Evolutionary conservation across 176 grass and related monocot species (phyloP).

Genomic region (Aegilops speltoides): DNA sequence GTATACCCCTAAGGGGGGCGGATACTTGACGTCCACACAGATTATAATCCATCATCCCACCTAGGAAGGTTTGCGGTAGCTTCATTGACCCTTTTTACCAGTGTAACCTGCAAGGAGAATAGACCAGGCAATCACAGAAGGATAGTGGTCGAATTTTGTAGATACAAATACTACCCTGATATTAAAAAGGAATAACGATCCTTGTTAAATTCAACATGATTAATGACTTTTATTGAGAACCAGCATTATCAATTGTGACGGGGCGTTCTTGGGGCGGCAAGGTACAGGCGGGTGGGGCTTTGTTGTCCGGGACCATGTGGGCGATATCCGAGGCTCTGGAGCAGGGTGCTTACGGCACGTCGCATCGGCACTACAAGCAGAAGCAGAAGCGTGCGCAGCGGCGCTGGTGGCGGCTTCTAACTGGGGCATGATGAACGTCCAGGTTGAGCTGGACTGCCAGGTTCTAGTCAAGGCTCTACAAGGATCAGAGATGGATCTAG

Average conservation of each 20-base stretch:
- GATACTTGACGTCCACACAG: neutral
- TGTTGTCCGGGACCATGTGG: too few relatives aligned
- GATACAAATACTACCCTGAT: neutral
- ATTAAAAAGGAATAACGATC: neutral
- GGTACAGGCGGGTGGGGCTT: too few relatives aligned
- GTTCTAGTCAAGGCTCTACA: too few relatives aligned
- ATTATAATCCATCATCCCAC: slow-evolving; percentile 76
- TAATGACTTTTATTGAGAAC: neutral
- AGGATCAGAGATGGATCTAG: too few relatives aligned
- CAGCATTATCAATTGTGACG: neutral
- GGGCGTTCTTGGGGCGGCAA: too few relatives aligned
- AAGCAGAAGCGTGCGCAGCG: too few relatives aligned
- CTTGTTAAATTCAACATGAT: neutral
- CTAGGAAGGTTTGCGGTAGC: slow-evolving; percentile 76
- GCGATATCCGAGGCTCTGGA: too few relatives aligned
- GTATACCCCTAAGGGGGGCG: slow-evolving; percentile 17
- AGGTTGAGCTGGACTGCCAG: too few relatives aligned
- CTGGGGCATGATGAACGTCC: too few relatives aligned
- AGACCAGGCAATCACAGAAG: neutral
- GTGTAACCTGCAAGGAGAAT: slow-evolving; percentile 52
- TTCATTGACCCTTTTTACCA: slow-evolving; percentile 91
- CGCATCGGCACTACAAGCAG: too few relatives aligned
- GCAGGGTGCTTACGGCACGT: too few relatives aligned
- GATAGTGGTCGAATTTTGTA: neutral
- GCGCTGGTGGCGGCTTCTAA: too few relatives aligned